These are phyloP conservation scores for Metschnikowia rubicola DNA, from an alignment of 805 yeast species.

Conservation along the genomic window DNA sequence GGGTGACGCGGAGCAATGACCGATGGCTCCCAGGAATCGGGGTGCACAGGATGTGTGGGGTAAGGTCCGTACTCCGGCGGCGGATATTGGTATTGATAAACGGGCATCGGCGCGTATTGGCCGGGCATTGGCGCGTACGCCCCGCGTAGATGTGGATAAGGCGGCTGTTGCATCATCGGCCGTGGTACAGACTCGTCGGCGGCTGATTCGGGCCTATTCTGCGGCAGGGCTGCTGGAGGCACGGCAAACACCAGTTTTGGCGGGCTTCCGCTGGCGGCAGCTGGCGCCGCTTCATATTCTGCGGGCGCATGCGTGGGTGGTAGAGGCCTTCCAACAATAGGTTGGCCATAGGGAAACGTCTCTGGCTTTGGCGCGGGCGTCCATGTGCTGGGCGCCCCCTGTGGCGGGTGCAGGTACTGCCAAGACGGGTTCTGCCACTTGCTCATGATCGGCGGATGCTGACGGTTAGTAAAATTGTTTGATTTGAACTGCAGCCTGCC, in stretches of 20 bases:
- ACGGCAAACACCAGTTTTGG: no score
- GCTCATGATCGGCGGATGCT: conserved; percentile 10
- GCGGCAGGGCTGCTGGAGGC: neutral
- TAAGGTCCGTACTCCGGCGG: conserved; percentile 8
- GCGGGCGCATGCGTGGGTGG: neutral
- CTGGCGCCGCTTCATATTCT: neutral
- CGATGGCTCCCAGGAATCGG: conserved; percentile 17
- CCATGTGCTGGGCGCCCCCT: conserved; percentile 1
- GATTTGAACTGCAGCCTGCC: neutral
- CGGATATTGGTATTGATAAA: conserved; percentile 9
- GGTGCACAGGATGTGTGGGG: conserved; percentile 10
- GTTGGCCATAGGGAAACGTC: conserved; percentile 5
- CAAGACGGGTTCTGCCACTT: conserved; percentile 17
- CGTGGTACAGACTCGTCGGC: conserved; percentile 2
- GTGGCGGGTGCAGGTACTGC: conserved; percentile 6
- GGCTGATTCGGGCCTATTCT: conserved; percentile 1
- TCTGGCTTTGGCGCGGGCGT: neutral
- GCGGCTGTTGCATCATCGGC: conserved; percentile 7
- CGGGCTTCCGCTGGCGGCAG: neutral
- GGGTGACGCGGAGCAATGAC: conserved; percentile 11
- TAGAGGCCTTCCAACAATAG: conserved; percentile 6
- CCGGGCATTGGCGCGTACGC: neutral
- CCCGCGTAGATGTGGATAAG: conserved; percentile 1
- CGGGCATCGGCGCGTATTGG: conserved; percentile 9
- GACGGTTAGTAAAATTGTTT: conserved; percentile 1